Conservation (phyloP, 179 eudicot genomes). For the Actinidia arguta region DNA sequence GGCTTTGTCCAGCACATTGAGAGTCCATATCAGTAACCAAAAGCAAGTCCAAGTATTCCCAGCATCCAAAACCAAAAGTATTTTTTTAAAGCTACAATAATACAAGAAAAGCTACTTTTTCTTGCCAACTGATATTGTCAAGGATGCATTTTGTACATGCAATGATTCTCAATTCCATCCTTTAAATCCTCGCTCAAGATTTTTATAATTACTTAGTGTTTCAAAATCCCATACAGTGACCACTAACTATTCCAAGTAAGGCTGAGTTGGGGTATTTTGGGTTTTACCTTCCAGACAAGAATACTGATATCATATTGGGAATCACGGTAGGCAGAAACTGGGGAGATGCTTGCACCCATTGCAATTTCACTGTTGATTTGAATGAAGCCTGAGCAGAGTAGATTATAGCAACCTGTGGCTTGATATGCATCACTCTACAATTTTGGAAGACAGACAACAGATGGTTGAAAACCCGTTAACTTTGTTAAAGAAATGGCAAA, state of each 20-base stretch:
- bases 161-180: constrained; percentile 6
- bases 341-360: constrained; percentile 99
- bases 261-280: constrained; percentile 28
- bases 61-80: constrained; percentile 21
- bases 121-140: neutral
- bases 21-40: neutral
- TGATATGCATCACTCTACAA: constrained; percentile 98
- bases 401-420: constrained; percentile 98
- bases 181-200: neutral
- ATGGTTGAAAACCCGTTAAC: neutral
- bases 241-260: neutral
- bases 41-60: constrained; percentile 33
- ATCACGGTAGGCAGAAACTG: constrained; percentile 78
- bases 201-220: neutral
- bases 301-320: constrained; percentile 97
- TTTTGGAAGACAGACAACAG: constrained; percentile 4
- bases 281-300: constrained; percentile 97
- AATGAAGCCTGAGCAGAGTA: constrained; percentile 97
- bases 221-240: constrained; percentile 7
- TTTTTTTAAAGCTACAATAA: neutral
- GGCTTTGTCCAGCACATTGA: neutral
- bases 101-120: neutral
- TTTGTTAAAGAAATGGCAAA: neutral
- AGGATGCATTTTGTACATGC: constrained; percentile 3
- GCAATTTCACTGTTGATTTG: constrained; percentile 95